Evolutionary conservation across 2,329 filamentous ascomycete genomes (phyloP), one percentile per base, ranked within the genome.

Genomic region (Trichoderma sp.): DNA sequence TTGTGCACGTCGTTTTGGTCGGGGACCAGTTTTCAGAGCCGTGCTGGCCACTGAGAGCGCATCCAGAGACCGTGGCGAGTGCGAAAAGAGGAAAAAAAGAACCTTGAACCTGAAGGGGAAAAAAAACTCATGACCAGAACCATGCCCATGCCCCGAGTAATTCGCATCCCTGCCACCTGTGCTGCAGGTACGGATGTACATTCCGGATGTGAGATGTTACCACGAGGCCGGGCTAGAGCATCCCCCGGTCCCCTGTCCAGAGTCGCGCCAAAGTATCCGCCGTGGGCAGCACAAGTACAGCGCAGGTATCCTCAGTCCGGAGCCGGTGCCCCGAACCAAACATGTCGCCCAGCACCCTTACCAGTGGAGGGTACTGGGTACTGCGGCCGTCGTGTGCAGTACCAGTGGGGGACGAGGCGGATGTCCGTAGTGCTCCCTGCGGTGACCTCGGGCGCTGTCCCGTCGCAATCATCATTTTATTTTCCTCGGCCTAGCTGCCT

Each of bases 171-270:
- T 53, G 68, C 18, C n/a, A 9, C 47, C 47, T 28, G 47, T 57
- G 39, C 68, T 71, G 68, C 68, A 71, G 68, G 60, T 71, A 64
- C 68, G 68, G 68, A 58, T 47, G 47, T 60, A 63, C 60, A 30
- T 71, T 64, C 68, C 58, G 68, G 60, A 71, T 56, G 58, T 57
- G 68, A 64, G 39, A 47, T 62, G 39, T 53, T 71, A 71, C 68
- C 18, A 56, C 56, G 39, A 43, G 39, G 39, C 12, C 26, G 66
- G 43, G 26, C 36, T 12, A 21, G 39, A 43, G 15, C 39, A 53
- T 3, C 6, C n/a, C 47, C 47, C n/a, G 47, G 47, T 3, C 11
- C n/a, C 47, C 47, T 53, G 47, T 28, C 56, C 56, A 43, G 60
- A 36, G 60, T 62, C 24, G 24, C 26, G 24, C n/a, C 26, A 64